Percentiles rank a stretch among this genome's conserved stretches.
These are phyloP conservation scores for Solanum rostratum DNA, from an alignment of 257 asterid species.

Conservation along the genomic window DNA sequence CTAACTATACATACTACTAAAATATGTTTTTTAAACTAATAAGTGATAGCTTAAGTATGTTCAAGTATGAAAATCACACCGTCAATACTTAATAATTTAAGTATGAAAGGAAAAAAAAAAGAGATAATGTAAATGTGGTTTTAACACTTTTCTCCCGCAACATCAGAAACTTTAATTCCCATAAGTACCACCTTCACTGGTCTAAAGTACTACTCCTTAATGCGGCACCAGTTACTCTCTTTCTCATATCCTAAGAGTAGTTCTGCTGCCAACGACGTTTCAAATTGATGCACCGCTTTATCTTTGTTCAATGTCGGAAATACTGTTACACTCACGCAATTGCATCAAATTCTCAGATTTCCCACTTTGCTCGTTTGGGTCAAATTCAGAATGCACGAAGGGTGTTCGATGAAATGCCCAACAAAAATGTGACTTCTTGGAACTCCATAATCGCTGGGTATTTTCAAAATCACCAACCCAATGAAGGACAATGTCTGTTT, in stretches of 20 bases:
- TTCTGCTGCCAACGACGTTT: no score
- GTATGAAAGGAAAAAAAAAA: no score
- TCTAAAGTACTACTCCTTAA: background rate
- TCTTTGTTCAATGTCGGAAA: conserved; percentile 6
- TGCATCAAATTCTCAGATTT: conserved; percentile 38
- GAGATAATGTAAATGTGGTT: no score
- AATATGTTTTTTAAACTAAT: fast-evolving
- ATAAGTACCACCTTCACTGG: background rate
- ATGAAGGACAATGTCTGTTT: conserved; percentile 39
- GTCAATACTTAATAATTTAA: no score
- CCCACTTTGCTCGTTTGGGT: conserved; percentile 40
- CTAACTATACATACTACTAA: no score
- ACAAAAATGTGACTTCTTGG: conserved; percentile 46
- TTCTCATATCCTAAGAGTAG: no score
- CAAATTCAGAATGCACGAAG: conserved; percentile 44
- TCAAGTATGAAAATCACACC: no score
- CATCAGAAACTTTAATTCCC: background rate
- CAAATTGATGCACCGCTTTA: background rate
- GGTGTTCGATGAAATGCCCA: conserved; percentile 39
- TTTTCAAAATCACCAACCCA: conserved; percentile 38
- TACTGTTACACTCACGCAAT: conserved; percentile 15
- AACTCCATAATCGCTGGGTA: conserved; percentile 54
- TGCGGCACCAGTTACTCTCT: background rate
- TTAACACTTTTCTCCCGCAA: no score
- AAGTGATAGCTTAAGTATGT: no score